Conservation (phyloP, 352 stramenopile genomes). For the Phytophthora hibernalis region DNA sequence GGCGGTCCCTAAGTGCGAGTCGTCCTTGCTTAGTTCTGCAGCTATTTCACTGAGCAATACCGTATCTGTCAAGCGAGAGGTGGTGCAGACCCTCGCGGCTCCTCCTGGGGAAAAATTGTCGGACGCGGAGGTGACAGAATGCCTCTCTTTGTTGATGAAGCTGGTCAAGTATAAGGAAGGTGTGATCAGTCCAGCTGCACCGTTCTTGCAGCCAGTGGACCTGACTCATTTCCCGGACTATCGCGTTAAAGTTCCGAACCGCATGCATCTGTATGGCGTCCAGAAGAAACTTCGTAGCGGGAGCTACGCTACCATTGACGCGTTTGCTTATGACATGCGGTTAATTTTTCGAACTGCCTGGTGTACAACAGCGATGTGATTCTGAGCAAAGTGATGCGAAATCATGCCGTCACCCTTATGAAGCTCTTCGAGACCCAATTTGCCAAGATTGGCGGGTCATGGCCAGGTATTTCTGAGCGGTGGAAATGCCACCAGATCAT, state of each 20-base stretch:
- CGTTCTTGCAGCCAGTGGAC: constrained; percentile 86
- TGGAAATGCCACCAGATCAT: constrained; percentile 89
- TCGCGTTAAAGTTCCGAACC: constrained; percentile 82
- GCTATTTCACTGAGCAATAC: constrained; percentile 27
- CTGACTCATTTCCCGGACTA: constrained; percentile 87
- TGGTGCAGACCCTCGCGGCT: not conserved
- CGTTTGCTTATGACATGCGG: constrained; percentile 81
- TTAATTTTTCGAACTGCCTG: constrained; percentile 89
- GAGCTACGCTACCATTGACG: constrained; percentile 66
- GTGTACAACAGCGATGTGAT: constrained; percentile 91
- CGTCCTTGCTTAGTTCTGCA: constrained; percentile 1
- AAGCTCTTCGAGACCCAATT: constrained; percentile 85
- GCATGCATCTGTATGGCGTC: constrained; percentile 87
- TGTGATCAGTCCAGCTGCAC: constrained; percentile 68
- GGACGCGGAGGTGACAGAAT: constrained; percentile 60
- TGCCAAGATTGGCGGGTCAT: constrained; percentile 69
- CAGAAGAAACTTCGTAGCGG: constrained; percentile 86
- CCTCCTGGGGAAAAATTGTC: constrained; percentile 54
- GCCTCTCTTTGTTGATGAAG: constrained; percentile 75
- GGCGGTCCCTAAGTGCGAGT: constrained; percentile 8
- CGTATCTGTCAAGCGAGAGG: constrained; percentile 34
- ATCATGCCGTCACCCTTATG: constrained; percentile 84
- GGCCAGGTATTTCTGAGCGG: constrained; percentile 70
- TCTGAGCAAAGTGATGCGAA: constrained; percentile 84
- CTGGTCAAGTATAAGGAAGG: constrained; percentile 89